Evolutionary conservation across 768 basidiomycete species (phyloP), one percentile per base, ranked within the genome.

Genomic region (Mycena albidolilacea): DNA sequence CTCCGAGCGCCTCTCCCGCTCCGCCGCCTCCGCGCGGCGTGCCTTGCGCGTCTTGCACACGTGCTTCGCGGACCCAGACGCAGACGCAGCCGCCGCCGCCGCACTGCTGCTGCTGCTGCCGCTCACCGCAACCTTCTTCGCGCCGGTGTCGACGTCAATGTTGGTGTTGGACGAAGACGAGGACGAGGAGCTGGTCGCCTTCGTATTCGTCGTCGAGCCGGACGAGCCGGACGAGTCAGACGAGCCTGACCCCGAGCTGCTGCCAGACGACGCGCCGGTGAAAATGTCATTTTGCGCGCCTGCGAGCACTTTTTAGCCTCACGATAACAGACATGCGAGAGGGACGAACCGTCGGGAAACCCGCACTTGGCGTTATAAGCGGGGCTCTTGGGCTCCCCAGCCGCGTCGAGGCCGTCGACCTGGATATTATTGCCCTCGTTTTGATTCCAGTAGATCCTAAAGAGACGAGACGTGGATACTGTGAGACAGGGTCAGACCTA

Each of bases 351-450:
- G 72, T 88, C 84, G 0, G 77, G 19, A 71, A 88, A 90, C 4
- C 89, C 89, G 39, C 82, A 80, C 75, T 87, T 88, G 50, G 70
- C 69, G 71, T 89, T 90, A 73, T 90, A 90, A 10, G 81, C 85
- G 0, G 88, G 89, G 23, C 84, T 84, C 79, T 85, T 87, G n/a
- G 71, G 77, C 1, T 77, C 64, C 21, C 87, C 87, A 9, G 76
- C 70, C 17, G 77, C 73, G 76, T 89, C 87, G 10, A 57, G 76
- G 0, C 88, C 88, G 7, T 76, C 76, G 0, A 88, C 86, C 11
- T 79, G 62, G 75, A 89, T 85, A 71, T 89, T 90, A 77, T 89
- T 85, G 3, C 88, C 86, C 4, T 84, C 81, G 0, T 65, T 59
- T 76, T 89, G 88, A 74, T 90, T 84, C 88, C 88, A 90, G 77